Conservation (phyloP, 176 grass and related monocot genomes). For the Juncus effusus region DNA sequence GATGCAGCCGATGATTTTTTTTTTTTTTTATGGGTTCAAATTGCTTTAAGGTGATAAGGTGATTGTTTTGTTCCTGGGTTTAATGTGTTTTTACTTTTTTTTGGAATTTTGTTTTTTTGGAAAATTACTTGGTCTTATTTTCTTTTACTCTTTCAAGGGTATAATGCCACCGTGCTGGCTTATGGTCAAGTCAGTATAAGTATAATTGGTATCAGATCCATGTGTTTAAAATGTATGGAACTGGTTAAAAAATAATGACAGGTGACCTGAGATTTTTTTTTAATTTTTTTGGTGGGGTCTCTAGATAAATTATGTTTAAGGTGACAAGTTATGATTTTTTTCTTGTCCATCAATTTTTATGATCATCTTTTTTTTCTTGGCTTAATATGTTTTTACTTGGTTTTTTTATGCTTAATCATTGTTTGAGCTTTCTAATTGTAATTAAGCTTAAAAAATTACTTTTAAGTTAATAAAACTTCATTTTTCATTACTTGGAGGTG, state of each 20-base stretch:
- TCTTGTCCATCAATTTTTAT: no score
- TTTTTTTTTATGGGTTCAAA: background rate
- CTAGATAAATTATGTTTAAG: background rate
- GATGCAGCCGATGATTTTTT: conserved; percentile 19
- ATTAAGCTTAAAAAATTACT: background rate
- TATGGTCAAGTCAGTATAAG: conserved; percentile 70
- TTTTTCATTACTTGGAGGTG: background rate
- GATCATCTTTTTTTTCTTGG: no score
- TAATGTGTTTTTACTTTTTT: no score
- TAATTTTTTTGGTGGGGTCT: background rate
- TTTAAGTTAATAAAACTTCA: conserved; percentile 6
- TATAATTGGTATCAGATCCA: conserved; percentile 23
- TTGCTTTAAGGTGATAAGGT: background rate
- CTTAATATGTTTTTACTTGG: no score
- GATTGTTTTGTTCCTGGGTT: no score
- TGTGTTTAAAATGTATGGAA: conserved; percentile 30
- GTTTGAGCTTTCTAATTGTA: conserved; percentile 5
- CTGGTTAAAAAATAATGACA: conserved; percentile 32
- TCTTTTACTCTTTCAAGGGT: conserved; percentile 72
- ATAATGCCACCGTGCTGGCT: conserved; percentile 92
- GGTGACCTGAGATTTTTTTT: background rate
- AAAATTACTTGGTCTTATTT: no score
- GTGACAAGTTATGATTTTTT: no score
- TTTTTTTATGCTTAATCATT: no score
- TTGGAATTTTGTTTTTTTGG: no score